These are phyloP conservation scores for Ensete ventricosum DNA, from an alignment of 176 grass and related monocot species.

Conservation along the genomic window DNA sequence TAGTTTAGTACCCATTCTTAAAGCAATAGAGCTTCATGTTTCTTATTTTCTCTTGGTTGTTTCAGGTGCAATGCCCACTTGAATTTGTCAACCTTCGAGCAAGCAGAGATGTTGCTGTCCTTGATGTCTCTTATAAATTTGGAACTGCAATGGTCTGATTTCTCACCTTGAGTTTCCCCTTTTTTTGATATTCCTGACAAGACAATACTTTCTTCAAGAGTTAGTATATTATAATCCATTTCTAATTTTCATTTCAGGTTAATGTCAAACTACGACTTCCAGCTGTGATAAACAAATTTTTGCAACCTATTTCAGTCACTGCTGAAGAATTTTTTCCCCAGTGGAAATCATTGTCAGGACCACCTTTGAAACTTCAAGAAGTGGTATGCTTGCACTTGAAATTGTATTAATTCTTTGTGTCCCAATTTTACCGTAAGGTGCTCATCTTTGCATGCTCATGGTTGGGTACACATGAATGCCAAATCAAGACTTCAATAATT, in stretches of 20 bases:
- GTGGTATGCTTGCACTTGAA: conserved; percentile 42
- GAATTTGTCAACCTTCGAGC: conserved; percentile 79
- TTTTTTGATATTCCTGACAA: conserved; percentile 3
- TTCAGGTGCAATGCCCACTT: conserved; percentile 92
- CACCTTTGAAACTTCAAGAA: conserved; percentile 90
- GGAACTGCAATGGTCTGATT: conserved; percentile 49
- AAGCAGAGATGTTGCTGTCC: conserved; percentile 94
- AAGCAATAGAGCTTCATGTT: conserved; percentile 4
- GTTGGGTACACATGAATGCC: not conserved
- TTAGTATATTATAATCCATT: not conserved
- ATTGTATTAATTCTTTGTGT: not conserved
- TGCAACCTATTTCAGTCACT: conserved; percentile 69
- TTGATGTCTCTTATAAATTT: conserved; percentile 95
- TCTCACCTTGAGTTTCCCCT: conserved; percentile 15
- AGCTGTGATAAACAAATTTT: conserved; percentile 80
- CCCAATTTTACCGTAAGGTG: not conserved
- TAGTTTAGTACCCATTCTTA: conserved; percentile 7
- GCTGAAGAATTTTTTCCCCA: conserved; percentile 92
- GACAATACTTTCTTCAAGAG: not conserved
- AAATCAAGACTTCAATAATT: too few species aligned
- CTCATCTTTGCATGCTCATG: not conserved
- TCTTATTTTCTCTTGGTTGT: conserved; percentile 3
- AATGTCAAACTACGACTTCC: conserved; percentile 72
- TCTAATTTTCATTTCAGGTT: conserved; percentile 49
- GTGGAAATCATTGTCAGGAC: conserved; percentile 82